Percentiles rank a stretch among this genome's conserved stretches.
Evolutionary conservation across 108 stramenopile genomes (phyloP).

Genomic region (Cyclotella choctawhatcheeana): DNA sequence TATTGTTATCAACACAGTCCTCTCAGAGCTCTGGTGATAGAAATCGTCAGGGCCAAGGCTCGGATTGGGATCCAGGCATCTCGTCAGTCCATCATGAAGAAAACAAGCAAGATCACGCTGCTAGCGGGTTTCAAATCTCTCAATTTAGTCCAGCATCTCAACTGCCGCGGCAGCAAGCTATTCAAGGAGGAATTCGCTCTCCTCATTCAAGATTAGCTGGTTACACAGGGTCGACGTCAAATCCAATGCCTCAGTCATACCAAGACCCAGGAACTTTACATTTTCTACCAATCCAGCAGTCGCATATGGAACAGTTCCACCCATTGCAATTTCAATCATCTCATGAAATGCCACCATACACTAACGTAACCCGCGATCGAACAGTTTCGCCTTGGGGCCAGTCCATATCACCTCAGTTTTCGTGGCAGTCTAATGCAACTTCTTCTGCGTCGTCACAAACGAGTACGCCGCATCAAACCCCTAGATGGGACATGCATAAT

Average conservation of each 20-base stretch:
- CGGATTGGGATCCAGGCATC: background rate
- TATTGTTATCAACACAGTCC: background rate
- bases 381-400: background rate
- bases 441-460: constrained; percentile 9
- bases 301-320: background rate
- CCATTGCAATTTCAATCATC: constrained; percentile 8
- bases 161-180: background rate
- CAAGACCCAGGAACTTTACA: background rate
- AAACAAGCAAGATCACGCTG: background rate
- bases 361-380: background rate
- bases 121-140: background rate
- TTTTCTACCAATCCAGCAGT: constrained; percentile 2
- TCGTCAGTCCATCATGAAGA: background rate
- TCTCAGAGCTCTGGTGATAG: constrained; percentile 5
- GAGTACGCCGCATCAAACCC: constrained; percentile 5
- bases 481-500: constrained; percentile 3
- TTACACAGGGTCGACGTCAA: background rate
- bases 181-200: background rate
- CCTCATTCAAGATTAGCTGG: constrained; percentile 8
- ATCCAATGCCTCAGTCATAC: constrained; percentile 7
- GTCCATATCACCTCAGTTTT: constrained; percentile 6
- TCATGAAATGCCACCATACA: background rate
- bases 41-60: constrained; percentile 1
- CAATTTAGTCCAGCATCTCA: background rate
- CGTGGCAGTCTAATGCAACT: background rate